A percentile compares a stretch with the other conserved stretches of the same genome.
Conservation (phyloP, 805 yeast genomes). For the Metschnikowia borealis region DNA sequence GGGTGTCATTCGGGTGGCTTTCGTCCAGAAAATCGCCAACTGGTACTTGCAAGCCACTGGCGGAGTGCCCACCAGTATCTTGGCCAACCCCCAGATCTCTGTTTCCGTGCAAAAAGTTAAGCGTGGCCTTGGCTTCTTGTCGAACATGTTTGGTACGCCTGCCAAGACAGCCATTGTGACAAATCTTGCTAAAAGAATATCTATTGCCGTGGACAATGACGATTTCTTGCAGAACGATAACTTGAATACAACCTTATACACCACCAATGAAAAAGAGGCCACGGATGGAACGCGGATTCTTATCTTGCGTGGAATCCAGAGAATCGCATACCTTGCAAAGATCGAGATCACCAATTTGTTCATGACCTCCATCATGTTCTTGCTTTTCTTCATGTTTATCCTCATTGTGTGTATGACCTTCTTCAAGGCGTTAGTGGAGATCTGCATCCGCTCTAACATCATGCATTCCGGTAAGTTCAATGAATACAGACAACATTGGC, state of each 20-base stretch:
- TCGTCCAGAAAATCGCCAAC: constrained; percentile 78
- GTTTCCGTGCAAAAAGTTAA: constrained; percentile 67
- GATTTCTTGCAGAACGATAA: constrained; percentile 42
- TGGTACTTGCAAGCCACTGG: constrained; percentile 98
- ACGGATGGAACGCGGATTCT: constrained; percentile 63
- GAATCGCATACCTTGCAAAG: constrained; percentile 79
- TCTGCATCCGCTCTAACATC: constrained; percentile 51
- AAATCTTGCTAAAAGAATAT: constrained; percentile 25
- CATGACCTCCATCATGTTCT: constrained; percentile 81
- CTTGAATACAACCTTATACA: constrained; percentile 50
- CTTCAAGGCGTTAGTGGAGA: constrained; percentile 69
- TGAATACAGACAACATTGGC: constrained; percentile 81
- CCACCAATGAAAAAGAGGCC: constrained; percentile 65
- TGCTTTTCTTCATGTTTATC: constrained; percentile 69
- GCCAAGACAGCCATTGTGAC: constrained; percentile 1
- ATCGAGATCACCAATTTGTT: constrained; percentile 86
- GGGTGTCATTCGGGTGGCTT: constrained; percentile 74
- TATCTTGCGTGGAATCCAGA: constrained; percentile 83
- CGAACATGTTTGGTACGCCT: constrained; percentile 5
- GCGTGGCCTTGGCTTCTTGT: constrained; percentile 20
- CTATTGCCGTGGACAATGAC: constrained; percentile 39
- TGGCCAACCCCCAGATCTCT: constrained; percentile 64
- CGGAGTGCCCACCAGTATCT: constrained; percentile 75
- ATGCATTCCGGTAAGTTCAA: constrained; percentile 63
- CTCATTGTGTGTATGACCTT: constrained; percentile 51